Evolutionary conservation across 1,284 basidiomycete genomes (phyloP), one percentile per base, ranked within the genome.

Genomic region (Mycena sp.): DNA sequence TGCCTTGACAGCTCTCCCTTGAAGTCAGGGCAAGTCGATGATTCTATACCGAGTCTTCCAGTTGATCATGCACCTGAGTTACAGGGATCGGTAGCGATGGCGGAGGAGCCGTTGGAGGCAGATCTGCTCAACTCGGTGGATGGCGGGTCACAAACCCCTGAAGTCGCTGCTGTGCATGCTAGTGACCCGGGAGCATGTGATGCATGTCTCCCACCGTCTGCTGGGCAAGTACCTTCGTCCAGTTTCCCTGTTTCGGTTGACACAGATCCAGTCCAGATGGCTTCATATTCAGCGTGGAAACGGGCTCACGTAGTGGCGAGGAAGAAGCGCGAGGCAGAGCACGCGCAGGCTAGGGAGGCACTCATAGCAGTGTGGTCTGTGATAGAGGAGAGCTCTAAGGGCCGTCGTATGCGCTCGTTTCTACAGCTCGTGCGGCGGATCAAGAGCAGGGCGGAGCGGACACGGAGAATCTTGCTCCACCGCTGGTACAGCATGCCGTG

Each of bases 401-500:
- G 26, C 38, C 51, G 38, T 23, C 37, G 51, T 17, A 19, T 25
- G 25, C 14, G 26, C 25, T 1, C 51, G 21, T 53, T 41, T 16
- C 12, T 26, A 26, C 51, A 38, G 17, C 51, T 41, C 17, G 16
- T 41, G 25, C 25, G 51, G 51, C 51, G 51, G 11, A 53, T 53
- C 35, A 40, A 53, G 37, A 29, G 28, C 19, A 53, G 38, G 38
- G 38, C 25, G 17, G 51, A 53, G 51, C 37, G 23, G 6, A 29
- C 37, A 5, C 37, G 38, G 51, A n/a, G 38, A 17, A 41, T 53
- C 17, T 30, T 53, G 28, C 51, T 53, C 37, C 51, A 16, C 10
- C 51, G 51, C 23, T 53, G 51, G 51, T 41, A 43, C 37, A 53
- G 26, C 37, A 53, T 25, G 28, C n/a, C n/a, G n/a, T n/a, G n/a